Base-by-base conservation (phyloP, 345 rosid species). In the Eucalyptus lansdowneana region DNA sequence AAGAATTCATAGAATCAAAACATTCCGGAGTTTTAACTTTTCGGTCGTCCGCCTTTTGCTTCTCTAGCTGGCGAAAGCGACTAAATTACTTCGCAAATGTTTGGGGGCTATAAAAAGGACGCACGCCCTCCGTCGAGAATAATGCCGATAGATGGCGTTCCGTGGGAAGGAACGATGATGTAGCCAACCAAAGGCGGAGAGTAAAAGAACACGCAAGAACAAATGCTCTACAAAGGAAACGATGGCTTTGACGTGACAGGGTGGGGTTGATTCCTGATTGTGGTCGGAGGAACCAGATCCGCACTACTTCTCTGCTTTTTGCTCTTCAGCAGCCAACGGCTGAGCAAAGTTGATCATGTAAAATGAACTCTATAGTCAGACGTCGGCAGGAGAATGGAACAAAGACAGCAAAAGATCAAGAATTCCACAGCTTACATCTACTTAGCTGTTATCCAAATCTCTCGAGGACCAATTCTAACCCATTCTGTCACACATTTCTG, bases 1-100 rank as follows among this genome's bases (percentile, higher is more conserved):
- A 9, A 72, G 14, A 37, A 9, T 10, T 1, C 0, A 10, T 37
- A 72, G 8, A 9, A 19, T 34, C 5, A 72, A 72, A 10, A 11
- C 5, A 76, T 21, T 76, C 5, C 45, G 9, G 47, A 10, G 27
- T 37, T 37, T 37, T 37, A 3, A 37, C 45, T 9, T 65, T 29
- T 14, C 5, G 9, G 10, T 14, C 11, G 72, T 14, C 17, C 37
- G 37, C 9, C 16, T 29, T 60, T n/a, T 14, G 37, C 76, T 65
- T n/a, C 6, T 65, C 34, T 29, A 6, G 76, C 76, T 62, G 34
- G 17, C 37, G 72, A 14, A 65, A n/a, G 76, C 37, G 76, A 65
- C 19, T n/a, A n/a, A n/a, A 13, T 65, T 0, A 65, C 19, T 65
- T 65, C 9, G 37, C 10, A 14, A n/a, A 65, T 29, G 9, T n/a